Percentiles rank a stretch among this genome's conserved stretches.
Evolutionary conservation across 164 flowering plant genomes (phyloP).

Genomic region (Santalum album): DNA sequence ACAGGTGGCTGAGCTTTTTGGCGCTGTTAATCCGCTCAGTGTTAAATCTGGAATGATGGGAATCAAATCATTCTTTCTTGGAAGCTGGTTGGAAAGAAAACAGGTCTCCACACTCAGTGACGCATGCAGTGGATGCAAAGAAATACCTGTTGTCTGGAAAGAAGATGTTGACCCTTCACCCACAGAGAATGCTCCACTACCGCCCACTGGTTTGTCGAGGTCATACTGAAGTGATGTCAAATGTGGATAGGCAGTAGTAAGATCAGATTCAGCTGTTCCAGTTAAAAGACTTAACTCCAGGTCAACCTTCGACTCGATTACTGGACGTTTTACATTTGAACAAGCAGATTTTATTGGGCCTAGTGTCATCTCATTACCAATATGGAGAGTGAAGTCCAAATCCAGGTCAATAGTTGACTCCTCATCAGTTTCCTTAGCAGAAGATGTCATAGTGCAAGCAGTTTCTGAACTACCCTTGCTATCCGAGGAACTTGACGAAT

Average conservation of each 20-base stretch:
- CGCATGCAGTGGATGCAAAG: slow-evolving; percentile 19
- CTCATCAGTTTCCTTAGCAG: slow-evolving; percentile 77
- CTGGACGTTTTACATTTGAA: slow-evolving; percentile 17
- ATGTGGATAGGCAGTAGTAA: slow-evolving; percentile 37
- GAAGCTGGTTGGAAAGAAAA: slow-evolving; percentile 19
- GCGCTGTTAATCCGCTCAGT: slow-evolving; percentile 35
- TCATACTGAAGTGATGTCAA: slow-evolving; percentile 14
- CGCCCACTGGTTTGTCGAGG: slow-evolving; percentile 13
- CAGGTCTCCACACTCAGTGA: slow-evolving; percentile 12
- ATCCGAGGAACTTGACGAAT: slow-evolving; percentile 73
- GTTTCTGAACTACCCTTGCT: slow-evolving; percentile 87
- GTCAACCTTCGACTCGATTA: slow-evolving; percentile 39
- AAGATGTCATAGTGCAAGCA: slow-evolving; percentile 68
- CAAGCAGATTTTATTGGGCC: slow-evolving; percentile 26
- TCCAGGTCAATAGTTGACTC: slow-evolving; percentile 83
- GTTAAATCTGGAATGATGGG: slow-evolving; percentile 32
- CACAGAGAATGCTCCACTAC: slow-evolving; percentile 6
- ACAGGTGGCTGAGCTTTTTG: slow-evolving; percentile 72
- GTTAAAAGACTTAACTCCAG: slow-evolving; percentile 71
- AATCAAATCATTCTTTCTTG: slow-evolving; percentile 14
- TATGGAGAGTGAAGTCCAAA: slow-evolving; percentile 67
- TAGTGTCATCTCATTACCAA: slow-evolving; percentile 52
- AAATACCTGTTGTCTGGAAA: slow-evolving; percentile 17
- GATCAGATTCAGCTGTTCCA: slow-evolving; percentile 63
- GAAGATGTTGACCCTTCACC: slow-evolving; percentile 49